A percentile compares a stretch with the other conserved stretches of the same genome.
Evolutionary conservation across 306 rosid genomes (phyloP).

Genomic region (Sicyos baderoa): DNA sequence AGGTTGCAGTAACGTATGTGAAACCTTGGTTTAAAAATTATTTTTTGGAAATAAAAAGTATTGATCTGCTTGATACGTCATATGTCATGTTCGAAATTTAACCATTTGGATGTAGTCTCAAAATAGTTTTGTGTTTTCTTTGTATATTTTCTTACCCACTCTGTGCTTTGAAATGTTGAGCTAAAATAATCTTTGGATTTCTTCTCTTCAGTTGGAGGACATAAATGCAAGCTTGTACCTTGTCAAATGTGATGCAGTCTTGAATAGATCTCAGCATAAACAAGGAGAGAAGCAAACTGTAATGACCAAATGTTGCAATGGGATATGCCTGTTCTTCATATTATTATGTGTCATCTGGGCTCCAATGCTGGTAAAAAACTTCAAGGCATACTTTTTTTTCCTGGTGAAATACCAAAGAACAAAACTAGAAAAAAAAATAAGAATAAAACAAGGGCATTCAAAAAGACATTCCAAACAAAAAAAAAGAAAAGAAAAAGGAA

Average conservation of each 20-base stretch:
- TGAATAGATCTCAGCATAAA: slow-evolving; percentile 84
- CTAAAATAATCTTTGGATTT: background rate
- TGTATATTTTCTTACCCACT: background rate
- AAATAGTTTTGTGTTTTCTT: background rate
- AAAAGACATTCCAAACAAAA: too few species aligned
- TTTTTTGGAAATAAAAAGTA: background rate
- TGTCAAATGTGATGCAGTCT: slow-evolving; percentile 84
- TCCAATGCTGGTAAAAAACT: slow-evolving; percentile 90
- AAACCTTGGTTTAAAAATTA: background rate
- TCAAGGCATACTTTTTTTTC: background rate
- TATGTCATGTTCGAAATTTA: background rate
- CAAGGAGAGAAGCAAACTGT: slow-evolving; percentile 80
- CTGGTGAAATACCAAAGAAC: too few species aligned
- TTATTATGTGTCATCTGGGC: slow-evolving; percentile 94
- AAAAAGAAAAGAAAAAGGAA: too few species aligned
- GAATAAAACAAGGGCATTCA: too few species aligned
- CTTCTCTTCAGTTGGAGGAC: slow-evolving; percentile 76
- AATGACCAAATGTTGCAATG: slow-evolving; percentile 94
- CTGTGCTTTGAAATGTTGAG: background rate
- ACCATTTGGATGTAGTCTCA: background rate
- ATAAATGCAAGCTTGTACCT: slow-evolving; percentile 94
- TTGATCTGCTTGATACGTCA: background rate
- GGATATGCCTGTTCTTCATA: slow-evolving; percentile 82
- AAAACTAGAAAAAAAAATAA: too few species aligned
- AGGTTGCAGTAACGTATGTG: background rate